A percentile compares a stretch with the other conserved stretches of the same genome.
These are phyloP conservation scores for Ogataea corticis DNA, from an alignment of 805 yeast genomes.

Conservation along the genomic window DNA sequence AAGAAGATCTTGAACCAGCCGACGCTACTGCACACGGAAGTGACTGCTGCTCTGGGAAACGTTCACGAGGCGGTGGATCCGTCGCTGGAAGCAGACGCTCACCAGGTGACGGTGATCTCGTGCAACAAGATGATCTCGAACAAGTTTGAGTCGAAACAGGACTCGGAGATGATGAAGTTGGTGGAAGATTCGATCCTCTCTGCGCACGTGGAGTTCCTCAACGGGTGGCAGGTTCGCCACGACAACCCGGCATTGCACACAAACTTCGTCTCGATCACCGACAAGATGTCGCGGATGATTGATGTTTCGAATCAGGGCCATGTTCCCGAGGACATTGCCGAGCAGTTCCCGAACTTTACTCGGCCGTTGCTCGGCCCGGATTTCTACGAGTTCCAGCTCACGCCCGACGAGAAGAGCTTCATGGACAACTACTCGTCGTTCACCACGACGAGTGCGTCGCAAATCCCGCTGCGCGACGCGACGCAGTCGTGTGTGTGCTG, in stretches of 20 bases:
- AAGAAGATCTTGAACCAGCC: conserved; percentile 30
- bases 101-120: conserved; percentile 30
- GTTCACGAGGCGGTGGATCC: conserved; percentile 22
- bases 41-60: conserved; percentile 9
- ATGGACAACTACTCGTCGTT: conserved; percentile 34
- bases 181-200: conserved; percentile 24
- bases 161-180: conserved; percentile 10
- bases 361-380: conserved; percentile 21
- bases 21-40: conserved; percentile 17
- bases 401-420: conserved; percentile 25
- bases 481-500: conserved; percentile 32
- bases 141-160: conserved; percentile 7
- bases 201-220: conserved; percentile 33
- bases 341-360: conserved; percentile 25
- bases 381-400: conserved; percentile 22
- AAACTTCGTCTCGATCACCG: conserved; percentile 30
- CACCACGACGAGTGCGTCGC: conserved; percentile 26
- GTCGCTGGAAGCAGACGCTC: conserved; percentile 14
- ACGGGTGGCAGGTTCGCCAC: conserved; percentile 35
- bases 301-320: conserved; percentile 28
- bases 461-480: conserved; percentile 29
- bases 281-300: conserved; percentile 21
- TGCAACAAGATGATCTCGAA: conserved; percentile 27
- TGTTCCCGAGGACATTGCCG: conserved; percentile 16
- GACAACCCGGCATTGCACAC: conserved; percentile 30